Conservation (phyloP, 2,329 filamentous ascomycete species). For the Colletotrichum trifolii region DNA sequence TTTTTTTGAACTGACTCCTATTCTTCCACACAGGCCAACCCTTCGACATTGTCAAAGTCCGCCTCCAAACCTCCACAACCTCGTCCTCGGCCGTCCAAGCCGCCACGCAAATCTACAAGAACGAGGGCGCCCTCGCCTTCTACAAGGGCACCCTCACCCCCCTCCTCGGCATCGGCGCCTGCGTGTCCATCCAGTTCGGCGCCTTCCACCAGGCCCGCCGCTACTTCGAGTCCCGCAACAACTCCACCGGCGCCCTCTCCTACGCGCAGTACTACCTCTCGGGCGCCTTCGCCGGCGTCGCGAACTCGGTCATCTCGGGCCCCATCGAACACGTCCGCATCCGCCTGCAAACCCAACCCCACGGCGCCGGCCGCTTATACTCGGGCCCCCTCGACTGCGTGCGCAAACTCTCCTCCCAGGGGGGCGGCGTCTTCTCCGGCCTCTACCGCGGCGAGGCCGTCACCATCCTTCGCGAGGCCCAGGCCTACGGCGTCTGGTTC, state of each 20-base stretch:
- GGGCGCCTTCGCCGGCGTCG: constrained; percentile 90
- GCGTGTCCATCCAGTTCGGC: constrained; percentile 98
- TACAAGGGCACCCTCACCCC: constrained; percentile 99
- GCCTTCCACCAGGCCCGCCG: constrained; percentile 94
- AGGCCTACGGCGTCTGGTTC: constrained; percentile 97
- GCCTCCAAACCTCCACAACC: constrained; percentile 87
- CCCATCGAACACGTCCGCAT: constrained; percentile 99
- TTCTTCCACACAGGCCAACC: constrained; percentile 66
- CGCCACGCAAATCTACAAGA: constrained; percentile 84
- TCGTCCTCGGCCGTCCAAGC: constrained; percentile 85
- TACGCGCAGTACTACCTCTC: constrained; percentile 91
- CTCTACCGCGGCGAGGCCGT: constrained; percentile 90
- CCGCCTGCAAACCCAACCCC: constrained; percentile 93
- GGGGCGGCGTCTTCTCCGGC: constrained; percentile 75
- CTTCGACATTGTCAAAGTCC: constrained; percentile 96
- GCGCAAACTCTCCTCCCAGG: constrained; percentile 76
- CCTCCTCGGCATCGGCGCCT: constrained; percentile 94
- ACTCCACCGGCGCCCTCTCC: constrained; percentile 69
- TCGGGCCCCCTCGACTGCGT: constrained; percentile 89
- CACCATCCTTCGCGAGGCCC: constrained; percentile 87
- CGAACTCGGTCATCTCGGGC: constrained; percentile 87
- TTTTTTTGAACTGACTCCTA: neutral
- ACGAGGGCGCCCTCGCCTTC: constrained; percentile 91
- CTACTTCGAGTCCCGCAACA: constrained; percentile 82
- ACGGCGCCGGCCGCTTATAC: constrained; percentile 84